Evolutionary conservation across 495 filamentous ascomycete species (phyloP), one percentile per base, ranked within the genome.

Genomic region (Talaromyces thailandensis): DNA sequence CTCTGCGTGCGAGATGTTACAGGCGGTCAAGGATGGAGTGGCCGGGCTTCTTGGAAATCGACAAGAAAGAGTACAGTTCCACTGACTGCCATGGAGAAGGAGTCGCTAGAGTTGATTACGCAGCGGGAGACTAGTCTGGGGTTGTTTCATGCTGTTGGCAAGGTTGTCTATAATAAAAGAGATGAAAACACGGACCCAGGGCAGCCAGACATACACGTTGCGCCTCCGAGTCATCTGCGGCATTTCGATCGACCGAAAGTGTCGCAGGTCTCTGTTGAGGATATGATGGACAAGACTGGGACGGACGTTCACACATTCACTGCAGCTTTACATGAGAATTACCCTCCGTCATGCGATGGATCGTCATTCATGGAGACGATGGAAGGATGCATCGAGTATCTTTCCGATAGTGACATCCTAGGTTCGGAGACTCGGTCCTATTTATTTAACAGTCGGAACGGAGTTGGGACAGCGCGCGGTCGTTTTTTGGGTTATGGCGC

Each of bases 101-200:
- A 89, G 58, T 88, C 84, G 18, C 71, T 96, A 3, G 80, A 88
- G 64, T 69, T 90, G 51, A 80, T 98, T 4, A 91, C 88, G 1
- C 90, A 93, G 66, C 83, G 95, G 56, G 92, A 96, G 73, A 83
- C 89, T 21, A 93, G 83, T 64, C 78, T 97, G 6, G 93, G 92
- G 1, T 87, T 99, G 62, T 99, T 99, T 68, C 95, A 99, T 73
- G 92, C 95, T 28, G 88, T 99, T 56, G 95, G 93, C 16, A 96
- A 92, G 66, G 88, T 98, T 3, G 84, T 96, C 3, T 93, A 98
- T 73, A 98, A 98, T 74, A 98, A 96, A 69, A 82, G 94, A 43
- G 79, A 85, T 29, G 76, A 78, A 26, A 21, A n/a, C 6, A 43
- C 6, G 16, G 55, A 24, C 12, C 48, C 65, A 4, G 68, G 62